Percentiles rank a stretch among this genome's conserved stretches.
Evolutionary conservation across 768 basidiomycete species (phyloP).

Genomic region (Termitomyces sp.): DNA sequence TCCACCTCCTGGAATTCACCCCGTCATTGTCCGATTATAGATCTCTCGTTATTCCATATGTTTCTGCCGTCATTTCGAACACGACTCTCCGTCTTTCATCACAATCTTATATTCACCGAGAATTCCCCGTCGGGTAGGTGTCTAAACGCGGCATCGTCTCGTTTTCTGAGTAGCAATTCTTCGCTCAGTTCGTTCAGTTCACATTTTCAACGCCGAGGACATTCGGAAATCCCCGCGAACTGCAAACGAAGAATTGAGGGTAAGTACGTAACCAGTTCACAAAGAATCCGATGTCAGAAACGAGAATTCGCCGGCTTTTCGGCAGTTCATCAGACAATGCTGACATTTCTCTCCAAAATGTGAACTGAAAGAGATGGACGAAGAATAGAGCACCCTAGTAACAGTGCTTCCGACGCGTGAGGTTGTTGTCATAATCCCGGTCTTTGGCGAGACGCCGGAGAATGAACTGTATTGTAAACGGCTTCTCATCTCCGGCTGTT

Average conservation of each 20-base stretch:
- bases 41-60: slow-evolving; percentile 11
- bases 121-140: slow-evolving; percentile 29
- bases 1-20: slow-evolving; percentile 6
- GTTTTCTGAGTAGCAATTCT: slow-evolving; percentile 1
- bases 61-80: slow-evolving; percentile 1
- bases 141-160: slow-evolving; percentile 11
- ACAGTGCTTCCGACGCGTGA: slow-evolving; percentile 1
- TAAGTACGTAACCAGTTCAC: too few relatives aligned
- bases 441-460: not conserved
- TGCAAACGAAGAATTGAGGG: too few relatives aligned
- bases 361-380: too few relatives aligned
- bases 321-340: too few relatives aligned
- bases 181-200: not conserved
- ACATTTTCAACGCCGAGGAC: too few relatives aligned
- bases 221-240: too few relatives aligned
- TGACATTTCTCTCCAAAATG: too few relatives aligned
- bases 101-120: slow-evolving; percentile 35
- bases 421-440: slow-evolving; percentile 8
- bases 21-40: slow-evolving; percentile 11
- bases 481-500: not conserved
- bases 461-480: slow-evolving; percentile 2
- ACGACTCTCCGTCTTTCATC: slow-evolving; percentile 40
- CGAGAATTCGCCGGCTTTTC: too few relatives aligned
- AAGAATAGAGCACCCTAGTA: too few relatives aligned
- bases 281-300: too few relatives aligned